Conservation (phyloP, 2,329 filamentous ascomycete genomes). For the Colletotrichum abscissum region DNA sequence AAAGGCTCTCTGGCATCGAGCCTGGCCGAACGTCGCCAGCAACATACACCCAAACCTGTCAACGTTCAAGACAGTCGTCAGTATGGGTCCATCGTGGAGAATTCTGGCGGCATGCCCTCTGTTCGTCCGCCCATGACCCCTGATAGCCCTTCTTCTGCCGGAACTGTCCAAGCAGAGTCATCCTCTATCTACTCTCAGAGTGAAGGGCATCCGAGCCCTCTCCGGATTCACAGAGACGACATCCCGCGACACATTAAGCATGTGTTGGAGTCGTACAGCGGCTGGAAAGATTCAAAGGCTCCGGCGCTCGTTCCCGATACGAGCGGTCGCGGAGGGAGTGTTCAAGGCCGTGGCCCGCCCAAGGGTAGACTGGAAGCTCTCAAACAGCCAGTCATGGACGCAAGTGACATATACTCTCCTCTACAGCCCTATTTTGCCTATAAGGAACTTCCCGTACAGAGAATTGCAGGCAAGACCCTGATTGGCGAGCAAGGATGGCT, state of each 20-base stretch:
- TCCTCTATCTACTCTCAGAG: constrained; percentile 36
- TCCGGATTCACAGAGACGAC: constrained; percentile 13
- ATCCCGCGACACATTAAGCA: constrained; percentile 25
- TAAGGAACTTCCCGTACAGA: constrained; percentile 49
- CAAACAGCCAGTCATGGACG: constrained; percentile 27
- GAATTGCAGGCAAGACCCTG: constrained; percentile 60
- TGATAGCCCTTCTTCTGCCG: background rate
- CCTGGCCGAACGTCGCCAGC: constrained; percentile 30
- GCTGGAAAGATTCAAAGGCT: constrained; percentile 20
- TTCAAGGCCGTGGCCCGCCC: background rate
- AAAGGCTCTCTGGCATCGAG: constrained; percentile 26
- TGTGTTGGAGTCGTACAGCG: constrained; percentile 32
- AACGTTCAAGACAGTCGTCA: constrained; percentile 25
- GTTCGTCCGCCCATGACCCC: constrained; percentile 38
- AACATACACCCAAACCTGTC: constrained; percentile 16
- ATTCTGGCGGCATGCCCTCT: constrained; percentile 28
- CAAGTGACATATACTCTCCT: constrained; percentile 52
- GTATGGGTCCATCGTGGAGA: constrained; percentile 17
- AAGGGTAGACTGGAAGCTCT: constrained; percentile 24
- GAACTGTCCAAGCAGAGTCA: constrained; percentile 14
- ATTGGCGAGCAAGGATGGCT: constrained; percentile 69
- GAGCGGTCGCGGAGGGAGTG: background rate
- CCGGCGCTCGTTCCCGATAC: constrained; percentile 1
- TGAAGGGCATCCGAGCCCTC: constrained; percentile 10
- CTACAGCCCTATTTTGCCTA: constrained; percentile 55